These are phyloP conservation scores for Lactarius trivialis DNA, from an alignment of 768 basidiomycete genomes.

Conservation along the genomic window DNA sequence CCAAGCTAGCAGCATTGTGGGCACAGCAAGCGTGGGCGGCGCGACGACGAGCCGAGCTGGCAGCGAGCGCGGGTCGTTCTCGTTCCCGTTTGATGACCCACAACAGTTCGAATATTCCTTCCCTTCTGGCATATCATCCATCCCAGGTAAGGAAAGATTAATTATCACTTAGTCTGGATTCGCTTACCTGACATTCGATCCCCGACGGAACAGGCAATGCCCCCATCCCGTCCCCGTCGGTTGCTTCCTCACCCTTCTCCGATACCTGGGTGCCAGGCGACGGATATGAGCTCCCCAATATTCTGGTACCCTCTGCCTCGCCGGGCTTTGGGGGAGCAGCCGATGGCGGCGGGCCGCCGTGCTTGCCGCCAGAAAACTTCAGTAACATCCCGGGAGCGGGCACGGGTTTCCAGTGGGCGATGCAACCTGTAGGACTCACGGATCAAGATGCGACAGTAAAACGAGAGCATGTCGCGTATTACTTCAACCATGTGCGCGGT, in stretches of 20 bases:
- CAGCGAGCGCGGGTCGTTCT: conserved; percentile 16
- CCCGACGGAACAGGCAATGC: conserved; percentile 8
- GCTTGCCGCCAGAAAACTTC: conserved; percentile 13
- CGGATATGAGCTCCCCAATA: conserved; percentile 3
- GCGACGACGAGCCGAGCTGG: not conserved
- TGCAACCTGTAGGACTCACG: conserved; percentile 14
- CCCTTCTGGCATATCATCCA: conserved; percentile 17
- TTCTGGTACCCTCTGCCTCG: not conserved
- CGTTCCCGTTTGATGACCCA: conserved; percentile 10
- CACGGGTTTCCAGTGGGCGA: conserved; percentile 9
- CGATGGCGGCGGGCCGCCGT: not conserved
- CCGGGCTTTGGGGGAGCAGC: conserved; percentile 2
- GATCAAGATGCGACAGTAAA: conserved; percentile 20
- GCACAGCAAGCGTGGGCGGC: not conserved
- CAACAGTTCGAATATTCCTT: conserved; percentile 16
- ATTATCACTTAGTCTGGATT: not conserved
- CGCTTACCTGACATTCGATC: conserved; percentile 6
- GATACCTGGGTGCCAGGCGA: conserved; percentile 11
- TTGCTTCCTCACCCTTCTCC: conserved; percentile 5
- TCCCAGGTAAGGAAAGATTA: conserved; percentile 12
- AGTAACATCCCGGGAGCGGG: conserved; percentile 17
- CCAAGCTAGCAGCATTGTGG: conserved; percentile 17
- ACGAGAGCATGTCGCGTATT: conserved; percentile 47
- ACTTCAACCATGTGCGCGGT: conserved; percentile 65
- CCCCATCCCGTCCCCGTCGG: conserved; percentile 1